A percentile compares a stretch with the other conserved stretches of the same genome.
Evolutionary conservation across 1,139 yeast genomes (phyloP).

Genomic region (Pneumocystis canis): DNA sequence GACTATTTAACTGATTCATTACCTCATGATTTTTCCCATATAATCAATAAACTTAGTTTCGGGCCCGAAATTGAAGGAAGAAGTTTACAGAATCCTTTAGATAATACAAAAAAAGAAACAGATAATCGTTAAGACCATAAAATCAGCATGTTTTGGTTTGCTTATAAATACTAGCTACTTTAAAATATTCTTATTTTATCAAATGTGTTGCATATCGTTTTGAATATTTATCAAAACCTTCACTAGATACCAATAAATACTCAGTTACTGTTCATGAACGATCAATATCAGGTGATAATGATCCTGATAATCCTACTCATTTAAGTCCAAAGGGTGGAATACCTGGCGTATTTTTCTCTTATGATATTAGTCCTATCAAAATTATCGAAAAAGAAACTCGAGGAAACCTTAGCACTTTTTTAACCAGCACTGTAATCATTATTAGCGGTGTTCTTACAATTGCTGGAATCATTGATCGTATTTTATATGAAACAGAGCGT

Average conservation of each 20-base stretch:
- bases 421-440: background rate
- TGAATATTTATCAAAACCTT: conserved; percentile 38
- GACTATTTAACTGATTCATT: conserved; percentile 42
- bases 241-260: conserved; percentile 77
- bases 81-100: conserved; percentile 52
- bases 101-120: conserved; percentile 33
- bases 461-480: background rate
- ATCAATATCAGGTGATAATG: conserved; percentile 72
- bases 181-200: conserved; percentile 60
- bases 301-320: conserved; percentile 80
- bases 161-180: conserved; percentile 24
- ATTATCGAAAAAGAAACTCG: conserved; percentile 74
- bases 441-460: background rate
- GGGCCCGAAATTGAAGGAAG: conserved; percentile 42
- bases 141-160: background rate
- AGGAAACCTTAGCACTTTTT: conserved; percentile 20
- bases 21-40: conserved; percentile 51
- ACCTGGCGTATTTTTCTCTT: conserved; percentile 76
- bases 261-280: conserved; percentile 84
- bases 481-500: background rate
- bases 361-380: conserved; percentile 86
- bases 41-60: conserved; percentile 66
- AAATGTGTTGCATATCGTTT: conserved; percentile 85
- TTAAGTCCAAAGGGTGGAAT: conserved; percentile 73
- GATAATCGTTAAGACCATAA: conserved; percentile 28